phyloP scores from a whole-genome alignment of 2,329 filamentous ascomycete genomes.

The Penicillium psychrosexuale region DNA sequence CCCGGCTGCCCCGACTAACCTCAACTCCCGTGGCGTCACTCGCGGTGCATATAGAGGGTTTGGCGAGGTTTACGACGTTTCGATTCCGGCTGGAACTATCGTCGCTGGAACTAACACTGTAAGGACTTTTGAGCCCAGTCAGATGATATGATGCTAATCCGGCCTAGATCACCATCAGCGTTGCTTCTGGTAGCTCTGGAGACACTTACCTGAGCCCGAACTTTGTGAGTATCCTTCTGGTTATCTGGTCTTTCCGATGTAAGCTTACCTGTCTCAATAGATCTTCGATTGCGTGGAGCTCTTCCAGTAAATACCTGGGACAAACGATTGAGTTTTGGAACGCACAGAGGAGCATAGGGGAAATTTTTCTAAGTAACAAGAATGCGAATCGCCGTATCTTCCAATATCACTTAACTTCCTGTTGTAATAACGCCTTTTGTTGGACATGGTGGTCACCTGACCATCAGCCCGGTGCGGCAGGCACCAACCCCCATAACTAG shows the following conservation, averaged over 20 bases:
- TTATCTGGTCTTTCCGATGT: neutral
- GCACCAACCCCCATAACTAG: no score
- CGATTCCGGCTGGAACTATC: conserved; percentile 59
- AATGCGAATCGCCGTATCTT: neutral
- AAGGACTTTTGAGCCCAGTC: neutral
- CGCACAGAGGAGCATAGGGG: neutral
- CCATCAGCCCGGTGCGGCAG: no score
- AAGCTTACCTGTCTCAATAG: conserved; percentile 8
- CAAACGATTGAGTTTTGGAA: no score
- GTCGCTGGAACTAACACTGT: conserved; percentile 59
- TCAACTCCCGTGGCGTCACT: conserved; percentile 64
- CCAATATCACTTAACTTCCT: neutral
- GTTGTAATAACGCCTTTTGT: no score
- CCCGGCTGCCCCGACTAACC: conserved; percentile 57
- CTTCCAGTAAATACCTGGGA: conserved; percentile 20
- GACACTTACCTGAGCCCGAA: conserved; percentile 58
- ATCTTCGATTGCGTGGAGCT: conserved; percentile 33
- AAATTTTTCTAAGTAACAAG: neutral
- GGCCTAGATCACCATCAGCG: conserved; percentile 52
- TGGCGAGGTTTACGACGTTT: conserved; percentile 62
- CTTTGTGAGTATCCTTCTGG: conserved; percentile 29
- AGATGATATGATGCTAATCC: neutral
- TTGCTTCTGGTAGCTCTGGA: conserved; percentile 58
- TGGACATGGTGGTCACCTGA: no score
- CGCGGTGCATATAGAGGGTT: conserved; percentile 62